Conservation (phyloP, 2,329 filamentous ascomycete species). For the Chalaropsis ovoidea region DNA sequence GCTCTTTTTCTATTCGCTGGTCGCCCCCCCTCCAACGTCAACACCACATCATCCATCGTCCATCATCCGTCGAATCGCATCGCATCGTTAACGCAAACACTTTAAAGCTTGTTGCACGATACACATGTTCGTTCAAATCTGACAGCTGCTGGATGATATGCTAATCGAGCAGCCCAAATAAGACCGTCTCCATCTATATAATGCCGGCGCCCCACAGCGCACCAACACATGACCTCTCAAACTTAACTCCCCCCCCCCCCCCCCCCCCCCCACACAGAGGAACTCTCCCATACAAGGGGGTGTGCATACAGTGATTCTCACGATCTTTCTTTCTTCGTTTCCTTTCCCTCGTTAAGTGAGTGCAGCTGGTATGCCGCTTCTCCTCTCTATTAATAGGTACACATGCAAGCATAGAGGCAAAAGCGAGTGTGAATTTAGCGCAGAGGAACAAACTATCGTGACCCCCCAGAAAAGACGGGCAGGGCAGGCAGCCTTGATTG, state of each 20-base stretch:
- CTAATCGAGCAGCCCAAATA: background rate
- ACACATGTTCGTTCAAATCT: background rate
- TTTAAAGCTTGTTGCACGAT: background rate
- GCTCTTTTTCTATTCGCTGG: background rate
- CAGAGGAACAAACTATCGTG: conserved; percentile 8
- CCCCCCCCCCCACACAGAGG: background rate
- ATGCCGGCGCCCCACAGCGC: too few relatives aligned
- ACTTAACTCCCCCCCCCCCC: too few relatives aligned
- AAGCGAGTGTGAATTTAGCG: background rate
- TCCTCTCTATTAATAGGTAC: conserved; percentile 9
- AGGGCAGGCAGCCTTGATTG: background rate
- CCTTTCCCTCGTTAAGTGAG: background rate
- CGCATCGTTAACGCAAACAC: conserved; percentile 8
- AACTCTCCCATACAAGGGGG: conserved; percentile 9
- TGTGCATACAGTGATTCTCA: conserved; percentile 20
- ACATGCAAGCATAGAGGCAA: conserved; percentile 1
- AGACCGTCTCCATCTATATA: background rate
- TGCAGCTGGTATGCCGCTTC: conserved; percentile 2
- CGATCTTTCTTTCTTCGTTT: conserved; percentile 16
- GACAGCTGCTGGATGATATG: background rate
- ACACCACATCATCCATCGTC: background rate
- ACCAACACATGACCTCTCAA: too few relatives aligned
- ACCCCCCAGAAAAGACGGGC: background rate
- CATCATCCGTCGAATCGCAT: background rate
- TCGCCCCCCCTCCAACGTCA: background rate